Conservation (phyloP, 2,329 filamentous ascomycete genomes). For the Phoma herbarum region DNA sequence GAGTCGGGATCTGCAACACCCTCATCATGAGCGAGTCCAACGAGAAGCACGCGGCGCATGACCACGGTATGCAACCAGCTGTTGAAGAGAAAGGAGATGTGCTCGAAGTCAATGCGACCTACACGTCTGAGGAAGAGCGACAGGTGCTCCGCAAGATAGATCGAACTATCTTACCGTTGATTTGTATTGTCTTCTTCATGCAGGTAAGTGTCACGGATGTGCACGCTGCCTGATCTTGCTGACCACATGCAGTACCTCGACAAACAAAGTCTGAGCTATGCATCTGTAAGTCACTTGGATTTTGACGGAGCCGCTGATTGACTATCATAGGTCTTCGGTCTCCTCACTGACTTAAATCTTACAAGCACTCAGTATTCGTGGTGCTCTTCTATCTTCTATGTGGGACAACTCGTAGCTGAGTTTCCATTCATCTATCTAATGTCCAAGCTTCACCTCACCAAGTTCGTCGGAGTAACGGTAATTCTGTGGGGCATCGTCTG, state of each 20-base stretch:
- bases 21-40: constrained; percentile 1
- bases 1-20: neutral
- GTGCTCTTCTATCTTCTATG: constrained; percentile 58
- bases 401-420: constrained; percentile 54
- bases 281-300: constrained; percentile 42
- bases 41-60: constrained; percentile 1
- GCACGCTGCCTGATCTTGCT: neutral
- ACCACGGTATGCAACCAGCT: neutral
- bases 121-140: constrained; percentile 26
- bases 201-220: neutral
- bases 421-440: constrained; percentile 63
- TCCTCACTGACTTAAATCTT: constrained; percentile 58
- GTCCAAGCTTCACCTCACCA: constrained; percentile 59
- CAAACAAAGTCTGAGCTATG: constrained; percentile 62
- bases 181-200: constrained; percentile 43
- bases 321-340: constrained; percentile 47
- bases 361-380: constrained; percentile 60
- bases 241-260: constrained; percentile 43
- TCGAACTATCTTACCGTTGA: constrained; percentile 21
- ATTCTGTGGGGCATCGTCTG: constrained; percentile 54
- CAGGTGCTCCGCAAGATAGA: constrained; percentile 28
- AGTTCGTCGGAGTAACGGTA: constrained; percentile 60
- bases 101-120: constrained; percentile 2
- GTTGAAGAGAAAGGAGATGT: constrained; percentile 14
- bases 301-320: neutral